Evolutionary conservation across 768 basidiomycete genomes (phyloP).

Genomic region (Tulasnella sp.): DNA sequence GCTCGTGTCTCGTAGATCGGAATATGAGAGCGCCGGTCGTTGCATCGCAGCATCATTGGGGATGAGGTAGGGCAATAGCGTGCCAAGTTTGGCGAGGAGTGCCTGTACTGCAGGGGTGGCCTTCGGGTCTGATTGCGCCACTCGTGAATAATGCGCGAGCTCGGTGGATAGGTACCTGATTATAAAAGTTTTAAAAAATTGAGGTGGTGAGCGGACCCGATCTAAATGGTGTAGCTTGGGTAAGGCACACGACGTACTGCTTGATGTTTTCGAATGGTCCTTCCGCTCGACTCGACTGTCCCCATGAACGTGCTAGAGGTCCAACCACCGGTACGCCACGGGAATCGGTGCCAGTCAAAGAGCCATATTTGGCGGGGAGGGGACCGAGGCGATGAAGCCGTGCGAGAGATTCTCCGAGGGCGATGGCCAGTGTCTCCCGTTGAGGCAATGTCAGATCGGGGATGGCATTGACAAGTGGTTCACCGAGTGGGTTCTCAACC

Average conservation of each 20-base stretch:
- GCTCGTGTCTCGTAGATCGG: slow-evolving; percentile 8
- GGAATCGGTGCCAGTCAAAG: slow-evolving; percentile 2
- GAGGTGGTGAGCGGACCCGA: not conserved
- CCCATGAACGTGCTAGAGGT: slow-evolving; percentile 7
- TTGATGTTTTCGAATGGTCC: slow-evolving; percentile 8
- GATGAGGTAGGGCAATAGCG: not conserved
- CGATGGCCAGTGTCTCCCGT: not conserved
- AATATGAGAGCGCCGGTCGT: slow-evolving; percentile 1
- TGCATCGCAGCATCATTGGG: slow-evolving; percentile 13
- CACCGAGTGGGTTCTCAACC: slow-evolving; percentile 11
- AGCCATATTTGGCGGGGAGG: not conserved
- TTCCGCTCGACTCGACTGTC: slow-evolving; percentile 6
- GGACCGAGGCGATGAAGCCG: slow-evolving; percentile 3
- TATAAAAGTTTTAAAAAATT: not conserved
- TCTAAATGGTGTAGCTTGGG: not conserved
- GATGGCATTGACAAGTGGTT: slow-evolving; percentile 7
- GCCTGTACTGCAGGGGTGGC: not conserved
- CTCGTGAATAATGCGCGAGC: not conserved
- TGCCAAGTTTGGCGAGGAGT: not conserved
- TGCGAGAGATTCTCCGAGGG: slow-evolving; percentile 8
- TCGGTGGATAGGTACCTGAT: slow-evolving; percentile 8
- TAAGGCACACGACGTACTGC: not conserved
- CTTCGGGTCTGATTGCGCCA: slow-evolving; percentile 7
- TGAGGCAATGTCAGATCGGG: slow-evolving; percentile 6
- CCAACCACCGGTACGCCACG: not conserved